A percentile compares a stretch with the other conserved stretches of the same genome.
Conservation (phyloP, 257 asterid genomes). For the Echites panduratus region DNA sequence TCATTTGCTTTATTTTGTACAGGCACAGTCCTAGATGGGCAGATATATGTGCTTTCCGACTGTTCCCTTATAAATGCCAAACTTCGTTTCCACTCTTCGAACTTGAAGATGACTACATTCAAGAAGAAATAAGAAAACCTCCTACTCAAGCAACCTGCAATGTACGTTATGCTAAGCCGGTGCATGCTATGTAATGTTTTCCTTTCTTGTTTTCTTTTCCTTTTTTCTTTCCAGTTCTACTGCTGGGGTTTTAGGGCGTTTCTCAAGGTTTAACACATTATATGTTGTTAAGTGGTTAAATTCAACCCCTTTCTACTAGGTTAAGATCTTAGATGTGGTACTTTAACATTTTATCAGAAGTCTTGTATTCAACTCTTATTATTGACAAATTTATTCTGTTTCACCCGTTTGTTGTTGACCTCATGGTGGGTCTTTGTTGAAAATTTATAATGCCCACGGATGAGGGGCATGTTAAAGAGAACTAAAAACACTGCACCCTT, state of each 20-base stretch:
- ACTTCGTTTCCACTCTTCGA: constrained; percentile 60
- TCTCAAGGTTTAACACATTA: neutral
- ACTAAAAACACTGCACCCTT: too few species aligned
- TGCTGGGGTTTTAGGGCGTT: neutral
- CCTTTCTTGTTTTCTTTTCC: neutral
- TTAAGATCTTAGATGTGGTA: too few species aligned
- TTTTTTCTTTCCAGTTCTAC: neutral
- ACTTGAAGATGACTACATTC: constrained; percentile 81
- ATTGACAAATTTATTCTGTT: too few species aligned
- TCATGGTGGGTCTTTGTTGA: too few species aligned
- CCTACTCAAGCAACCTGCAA: constrained; percentile 48
- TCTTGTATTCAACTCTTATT: too few species aligned
- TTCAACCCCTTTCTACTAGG: too few species aligned
- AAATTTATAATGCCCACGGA: too few species aligned
- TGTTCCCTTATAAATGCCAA: constrained; percentile 68
- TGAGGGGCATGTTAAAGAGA: too few species aligned
- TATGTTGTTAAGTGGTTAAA: too few species aligned
- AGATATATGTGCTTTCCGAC: constrained; percentile 74
- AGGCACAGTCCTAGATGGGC: constrained; percentile 69
- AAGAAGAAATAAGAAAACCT: constrained; percentile 82
- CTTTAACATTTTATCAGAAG: too few species aligned
- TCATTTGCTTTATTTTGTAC: constrained; percentile 23
- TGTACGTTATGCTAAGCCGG: constrained; percentile 40
- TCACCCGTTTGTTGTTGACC: too few species aligned
- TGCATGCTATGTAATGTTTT: neutral